Evolutionary conservation across 768 basidiomycete genomes (phyloP), one percentile per base, ranked within the genome.

Genomic region (Erythrobasidium yunnanense): DNA sequence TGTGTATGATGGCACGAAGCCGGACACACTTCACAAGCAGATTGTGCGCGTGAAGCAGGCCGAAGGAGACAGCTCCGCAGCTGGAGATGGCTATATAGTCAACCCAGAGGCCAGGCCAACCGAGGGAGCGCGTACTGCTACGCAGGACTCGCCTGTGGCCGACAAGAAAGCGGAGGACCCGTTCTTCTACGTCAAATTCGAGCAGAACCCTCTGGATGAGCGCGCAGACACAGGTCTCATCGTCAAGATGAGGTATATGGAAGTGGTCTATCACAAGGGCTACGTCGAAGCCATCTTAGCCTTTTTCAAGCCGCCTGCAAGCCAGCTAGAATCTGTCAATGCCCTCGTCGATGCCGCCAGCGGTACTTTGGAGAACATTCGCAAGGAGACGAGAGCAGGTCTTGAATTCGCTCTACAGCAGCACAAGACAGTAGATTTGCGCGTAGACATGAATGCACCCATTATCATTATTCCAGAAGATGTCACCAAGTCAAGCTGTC

Each of bases 401-500:
- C 79, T 99, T 57, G 93, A 97, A 78, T 87, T 87, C 77, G 93
- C 93, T 0, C 77, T 99, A 52, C 85, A 91, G 75, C 85, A 83
- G 17, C 92, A 95, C 80, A 93, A 90, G 80, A 97, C 95, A 0
- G 80, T 97, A 47, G 92, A 97, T 74, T 80, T 99, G n/a, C 87
- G 89, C 70, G 83, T 99, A 78, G 92, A 99, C 73, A 82, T 99
- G 81, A 88, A 93, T 72, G 90, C 95, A 0, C 95, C 95, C 4
- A 84, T 99, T 71, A 95, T 99, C 74, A 90, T 99, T 71, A 82
- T 97, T 56, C 95, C 95, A 1, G 93, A 97, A 78, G 85, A 89
- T 70, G 82, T 96, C 54, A 86, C 85, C 2, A 83, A 83, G 5
- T 81, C 82, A 66, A 77, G 83, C 22, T 87, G 90, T 77, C 89